Base-by-base conservation (phyloP, 2,329 filamentous ascomycete species). In the Penicillium palitans region DNA sequence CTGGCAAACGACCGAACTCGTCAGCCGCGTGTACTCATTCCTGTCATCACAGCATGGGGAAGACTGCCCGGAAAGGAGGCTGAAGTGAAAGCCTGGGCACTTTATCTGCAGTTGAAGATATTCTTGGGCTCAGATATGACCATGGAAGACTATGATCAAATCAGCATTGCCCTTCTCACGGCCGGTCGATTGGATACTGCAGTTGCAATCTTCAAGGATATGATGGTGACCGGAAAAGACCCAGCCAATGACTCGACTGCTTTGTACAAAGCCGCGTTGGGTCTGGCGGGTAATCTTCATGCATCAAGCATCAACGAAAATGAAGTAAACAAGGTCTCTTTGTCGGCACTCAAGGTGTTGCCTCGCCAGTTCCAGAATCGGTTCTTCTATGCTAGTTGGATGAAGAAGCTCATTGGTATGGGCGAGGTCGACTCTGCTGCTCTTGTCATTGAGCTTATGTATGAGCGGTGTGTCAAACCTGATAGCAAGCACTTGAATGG, bases 351-450 rank as follows among this genome's bases (percentile, higher is more conserved):
- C 27, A 79, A 80, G 5, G 70, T 79, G 29, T 69, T 88, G 21
- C 86, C 86, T 5, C 71, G 74, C 13, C 72, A 72, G 35, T 81
- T 83, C 55, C 77, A 80, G 46, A 95, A 96, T 73, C 87, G 88
- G 62, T 93, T 91, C 74, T 90, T 96, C 74, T 89, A 92, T 64
- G 90, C 88, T 35, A 93, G 91, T 67, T 96, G 92, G 93, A 83
- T 96, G 69, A 93, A 93, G 74, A 86, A 89, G 50, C 83, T 96
- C 9, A 89, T 96, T 56, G 88, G 87, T 17, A 84, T 87, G 58
- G 87, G 86, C 2, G 84, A 91, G 63, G 76, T 90, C 15, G 84
- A 89, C 57, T 89, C 88, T 2, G 90, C 91, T 3, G 81, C 84
- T 52, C 84, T 85, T 59, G 90, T 96, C 9, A 79, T 95, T 29